These are phyloP conservation scores for Cicer judaicum DNA, from an alignment of 306 rosid species.

Conservation along the genomic window DNA sequence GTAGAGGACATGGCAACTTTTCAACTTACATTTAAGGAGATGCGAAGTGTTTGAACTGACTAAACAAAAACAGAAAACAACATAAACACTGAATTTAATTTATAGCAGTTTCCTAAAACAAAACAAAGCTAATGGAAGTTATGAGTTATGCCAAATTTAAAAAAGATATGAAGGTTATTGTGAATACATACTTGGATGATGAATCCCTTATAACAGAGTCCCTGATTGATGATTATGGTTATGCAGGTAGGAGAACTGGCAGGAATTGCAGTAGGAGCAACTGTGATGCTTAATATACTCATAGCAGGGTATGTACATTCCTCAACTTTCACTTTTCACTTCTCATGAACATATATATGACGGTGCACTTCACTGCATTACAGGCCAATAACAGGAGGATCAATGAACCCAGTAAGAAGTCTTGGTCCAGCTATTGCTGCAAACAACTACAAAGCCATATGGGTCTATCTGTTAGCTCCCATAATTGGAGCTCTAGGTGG, in stretches of 20 bases:
- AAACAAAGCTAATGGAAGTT: background rate
- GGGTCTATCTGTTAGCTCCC: conserved; percentile 88
- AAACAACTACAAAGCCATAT: conserved; percentile 77
- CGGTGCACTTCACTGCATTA: conserved; percentile 10
- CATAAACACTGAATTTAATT: background rate
- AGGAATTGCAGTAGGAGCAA: conserved; percentile 90
- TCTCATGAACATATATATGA: background rate
- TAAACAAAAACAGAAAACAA: background rate
- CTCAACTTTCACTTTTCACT: conserved; percentile 3
- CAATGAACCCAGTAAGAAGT: conserved; percentile 93
- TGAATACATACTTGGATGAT: background rate
- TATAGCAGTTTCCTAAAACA: background rate
- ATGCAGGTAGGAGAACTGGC: conserved; percentile 86
- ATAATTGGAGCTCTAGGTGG: conserved; percentile 80
- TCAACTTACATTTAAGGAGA: too few relatives aligned
- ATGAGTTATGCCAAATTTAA: background rate
- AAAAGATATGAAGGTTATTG: too few relatives aligned
- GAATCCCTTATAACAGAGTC: background rate
- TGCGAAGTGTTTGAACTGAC: too few relatives aligned
- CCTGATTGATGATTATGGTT: conserved; percentile 7
- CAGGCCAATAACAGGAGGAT: conserved; percentile 75
- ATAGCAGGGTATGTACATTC: conserved; percentile 69
- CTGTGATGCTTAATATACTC: conserved; percentile 87
- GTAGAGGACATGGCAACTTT: too few relatives aligned
- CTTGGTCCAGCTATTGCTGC: conserved; percentile 87